Base-by-base conservation (phyloP, 2,329 filamentous ascomycete genomes). In the Sarocladium brachiariae region DNA sequence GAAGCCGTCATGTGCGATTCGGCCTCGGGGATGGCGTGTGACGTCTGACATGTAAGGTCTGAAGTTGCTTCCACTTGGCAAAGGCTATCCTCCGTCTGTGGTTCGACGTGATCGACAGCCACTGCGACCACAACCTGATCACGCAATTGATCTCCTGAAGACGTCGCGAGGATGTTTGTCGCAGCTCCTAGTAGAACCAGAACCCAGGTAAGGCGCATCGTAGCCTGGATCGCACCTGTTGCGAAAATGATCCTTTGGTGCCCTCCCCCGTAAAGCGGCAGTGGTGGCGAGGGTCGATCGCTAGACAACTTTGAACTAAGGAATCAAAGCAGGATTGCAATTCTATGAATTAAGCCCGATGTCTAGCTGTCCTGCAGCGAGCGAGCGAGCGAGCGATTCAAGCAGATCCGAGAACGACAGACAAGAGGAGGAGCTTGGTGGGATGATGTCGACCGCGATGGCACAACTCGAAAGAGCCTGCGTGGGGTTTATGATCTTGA, bases 401-500 rank as follows among this genome's bases (percentile, higher is more conserved):
- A n/a, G n/a, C n/a, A n/a, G 39, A 33, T 31, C 18, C 43, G 43
- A 47, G 43, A 47, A 33, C 43, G 43, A 47, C 43, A 47, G 43
- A 31, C 39, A 24, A 9, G 33, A 6, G 33, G 33, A 16, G 7
- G 35, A 13, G 18, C n/a, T n/a, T 25, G 39, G 19, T 39, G 5
- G 37, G 39, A 45, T 45, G 39, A 30, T 45, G 23, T 16, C 4
- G 25, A 25, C 23, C n/a, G 6, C 16, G 39, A 43, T 43, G 21
- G 39, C 23, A 39, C 39, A 19, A 25, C 23, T 43, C 11, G 43
- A n/a, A n/a, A 8, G n/a, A 18, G 13, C 43, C 33, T 10, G 24
- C 25, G 43, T 47, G 43, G 43, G 43, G 43, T 47, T 47, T 47
- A 47, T 47, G 25, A 47, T 43, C 39, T 47, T 47, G 25, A 31